Conservation (phyloP, 495 filamentous ascomycete genomes). For the Penicillium lividum region DNA sequence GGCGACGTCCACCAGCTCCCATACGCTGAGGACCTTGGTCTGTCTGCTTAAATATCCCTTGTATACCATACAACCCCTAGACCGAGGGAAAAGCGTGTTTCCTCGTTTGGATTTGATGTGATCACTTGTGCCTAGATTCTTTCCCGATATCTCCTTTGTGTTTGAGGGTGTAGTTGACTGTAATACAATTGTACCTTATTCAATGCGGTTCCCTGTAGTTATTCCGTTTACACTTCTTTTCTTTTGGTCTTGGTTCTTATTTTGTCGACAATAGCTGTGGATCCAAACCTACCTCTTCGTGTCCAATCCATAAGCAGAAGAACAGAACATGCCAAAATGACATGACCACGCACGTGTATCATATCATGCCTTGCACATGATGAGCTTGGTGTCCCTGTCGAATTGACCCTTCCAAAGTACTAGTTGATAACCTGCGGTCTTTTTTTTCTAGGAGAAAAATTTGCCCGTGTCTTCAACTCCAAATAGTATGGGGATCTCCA, state of each 20-base stretch:
- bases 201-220: slow-evolving; percentile 10
- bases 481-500: no score
- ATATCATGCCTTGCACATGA: neutral
- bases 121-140: slow-evolving; percentile 43
- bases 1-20: slow-evolving; percentile 84
- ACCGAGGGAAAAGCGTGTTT: slow-evolving; percentile 40
- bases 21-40: slow-evolving; percentile 88
- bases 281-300: no score
- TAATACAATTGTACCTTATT: slow-evolving; percentile 53
- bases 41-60: slow-evolving; percentile 73
- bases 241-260: neutral
- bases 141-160: slow-evolving; percentile 44
- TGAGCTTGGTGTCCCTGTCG: neutral
- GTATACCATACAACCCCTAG: slow-evolving; percentile 48
- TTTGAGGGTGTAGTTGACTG: slow-evolving; percentile 49
- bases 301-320: no score
- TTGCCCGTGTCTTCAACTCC: no score
- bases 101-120: slow-evolving; percentile 37
- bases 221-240: neutral
- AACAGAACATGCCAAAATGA: no score
- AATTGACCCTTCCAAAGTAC: no score
- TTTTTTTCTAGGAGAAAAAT: no score
- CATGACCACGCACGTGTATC: no score
- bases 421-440: neutral
- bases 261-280: neutral